Percentiles rank a stretch among this genome's conserved stretches.
Evolutionary conservation across 345 rosid species (phyloP).

Genomic region (Rhizophora mangle): DNA sequence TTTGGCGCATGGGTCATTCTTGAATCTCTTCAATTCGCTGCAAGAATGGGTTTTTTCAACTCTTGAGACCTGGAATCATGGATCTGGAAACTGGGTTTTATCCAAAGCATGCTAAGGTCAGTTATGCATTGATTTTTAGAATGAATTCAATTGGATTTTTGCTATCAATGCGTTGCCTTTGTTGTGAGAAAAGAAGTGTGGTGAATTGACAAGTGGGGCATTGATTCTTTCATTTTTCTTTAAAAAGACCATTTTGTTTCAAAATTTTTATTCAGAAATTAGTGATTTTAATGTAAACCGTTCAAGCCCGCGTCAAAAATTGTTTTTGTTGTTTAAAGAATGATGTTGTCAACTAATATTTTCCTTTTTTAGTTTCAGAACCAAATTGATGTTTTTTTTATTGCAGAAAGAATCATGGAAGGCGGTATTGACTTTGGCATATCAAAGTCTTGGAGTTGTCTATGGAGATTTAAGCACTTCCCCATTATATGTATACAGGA

Average conservation of each 20-base stretch:
- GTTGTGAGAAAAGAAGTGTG: background rate
- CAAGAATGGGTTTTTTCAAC: conserved; percentile 28
- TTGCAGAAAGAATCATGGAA: conserved; percentile 82
- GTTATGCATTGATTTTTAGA: conserved; percentile 2
- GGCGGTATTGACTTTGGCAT: conserved; percentile 75
- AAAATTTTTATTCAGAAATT: background rate
- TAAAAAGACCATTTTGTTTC: background rate
- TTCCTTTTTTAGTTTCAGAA: conserved; percentile 7
- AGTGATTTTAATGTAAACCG: background rate
- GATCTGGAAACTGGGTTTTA: conserved; percentile 54
- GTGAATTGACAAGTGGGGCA: background rate
- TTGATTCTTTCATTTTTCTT: background rate
- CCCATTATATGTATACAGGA: conserved; percentile 77
- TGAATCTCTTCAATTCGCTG: conserved; percentile 22
- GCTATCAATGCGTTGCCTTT: background rate
- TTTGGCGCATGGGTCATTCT: conserved; percentile 25
- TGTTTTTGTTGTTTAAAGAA: background rate
- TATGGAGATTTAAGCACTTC: conserved; percentile 92
- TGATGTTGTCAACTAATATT: background rate
- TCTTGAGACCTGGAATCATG: conserved; percentile 43
- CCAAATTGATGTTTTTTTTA: background rate
- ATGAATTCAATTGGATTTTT: background rate
- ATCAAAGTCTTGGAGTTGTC: conserved; percentile 87
- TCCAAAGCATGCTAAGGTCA: conserved; percentile 51
- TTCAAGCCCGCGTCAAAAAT: background rate